phyloP scores from a whole-genome alignment of 164 flowering plant genomes.

The Vitis vinifera region ASM3070453v1 NC_081821.1:6564001-6564500 shows the following conservation, averaged over 20 bases:
- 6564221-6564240: conserved; percentile 34
- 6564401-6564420: conserved; percentile 5
- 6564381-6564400: conserved; percentile 11
- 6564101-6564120: conserved; percentile 29
- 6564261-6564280: conserved; percentile 42
- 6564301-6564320: not conserved
- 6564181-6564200: conserved; percentile 26
- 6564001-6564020: too few relatives aligned
- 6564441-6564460: conserved; percentile 3
- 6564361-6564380: conserved; percentile 14
- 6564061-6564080: conserved; percentile 16
- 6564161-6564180: conserved; percentile 37
- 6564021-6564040: not conserved
- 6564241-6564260: conserved; percentile 27
- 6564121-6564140: conserved; percentile 35
- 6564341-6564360: not conserved
- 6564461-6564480: not conserved
- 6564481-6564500: too few relatives aligned
- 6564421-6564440: conserved; percentile 24
- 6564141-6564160: conserved; percentile 29
- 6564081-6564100: conserved; percentile 34
- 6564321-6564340: too few relatives aligned
- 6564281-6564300: conserved; percentile 35
- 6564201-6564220: conserved; percentile 36
- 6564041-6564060: too few relatives aligned